Evolutionary conservation across 768 basidiomycete species (phyloP), one percentile per base, ranked within the genome.

Genomic region (Tubosaeta brunneosetosa): DNA sequence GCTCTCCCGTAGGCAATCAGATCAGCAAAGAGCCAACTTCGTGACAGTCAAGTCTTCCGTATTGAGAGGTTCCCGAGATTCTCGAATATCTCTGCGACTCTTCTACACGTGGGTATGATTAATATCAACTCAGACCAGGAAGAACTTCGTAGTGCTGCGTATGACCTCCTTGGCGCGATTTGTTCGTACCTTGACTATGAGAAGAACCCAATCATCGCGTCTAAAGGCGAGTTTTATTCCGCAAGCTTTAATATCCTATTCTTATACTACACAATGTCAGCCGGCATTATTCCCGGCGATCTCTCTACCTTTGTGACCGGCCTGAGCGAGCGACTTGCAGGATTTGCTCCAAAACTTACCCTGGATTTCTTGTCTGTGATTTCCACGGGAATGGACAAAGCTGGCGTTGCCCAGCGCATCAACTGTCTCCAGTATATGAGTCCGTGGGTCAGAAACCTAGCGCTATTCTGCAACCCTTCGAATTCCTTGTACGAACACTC

Each of bases 331-430:
- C 80, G 78, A 40, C 70, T 93, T 14, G 82, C 91, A 3, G 74
- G 73, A 2, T 85, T 84, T 60, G 82, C 81, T n/a, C 91, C 93
- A 11, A 81, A 89, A 32, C 73, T 95, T 31, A 94, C 92, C 0
- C 73, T 95, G 16, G 93, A 95, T 67, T 91, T 95, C 69, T 74
- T 94, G 49, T 81, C 84, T n/a, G 93, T 94, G 68, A 88, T 94
- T 27, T 81, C 81, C 31, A 78, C 78, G 0, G 80, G 83, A 3
- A 82, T 89, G 75, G 62, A 76, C 70, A 74, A 72, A 58, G 68
- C 72, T 12, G 63, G 64, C 22, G 61, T 69, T 3, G 62, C 71
- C 1, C 85, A 87, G 44, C 83, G 85, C 36, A 82, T 89, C 37
- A 80, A 78, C 54, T 91, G 85, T 61, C 66, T 94, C 19, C 83